Conservation (phyloP, 345 rosid species). For the Hevea brasiliensis region DNA sequence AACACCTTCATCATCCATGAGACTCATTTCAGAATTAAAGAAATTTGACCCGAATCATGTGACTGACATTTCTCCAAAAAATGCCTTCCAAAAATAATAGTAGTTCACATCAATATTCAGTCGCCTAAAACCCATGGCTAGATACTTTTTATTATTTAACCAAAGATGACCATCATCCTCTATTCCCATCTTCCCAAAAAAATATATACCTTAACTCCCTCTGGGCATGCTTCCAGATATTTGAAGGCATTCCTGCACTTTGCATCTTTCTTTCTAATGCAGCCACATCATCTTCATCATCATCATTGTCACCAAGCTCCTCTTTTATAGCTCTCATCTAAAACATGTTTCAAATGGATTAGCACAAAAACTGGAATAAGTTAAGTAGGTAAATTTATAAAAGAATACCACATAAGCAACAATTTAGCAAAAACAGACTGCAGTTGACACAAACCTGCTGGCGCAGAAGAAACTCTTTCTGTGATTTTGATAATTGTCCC, state of each 20-base stretch:
- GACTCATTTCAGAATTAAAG: neutral
- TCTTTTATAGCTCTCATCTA: conserved; percentile 99
- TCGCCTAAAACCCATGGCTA: neutral
- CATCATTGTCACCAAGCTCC: conserved; percentile 99
- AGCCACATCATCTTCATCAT: conserved; percentile 97
- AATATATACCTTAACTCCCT: conserved; percentile 78
- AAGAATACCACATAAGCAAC: neutral
- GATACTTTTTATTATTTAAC: neutral
- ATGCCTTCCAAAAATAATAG: neutral
- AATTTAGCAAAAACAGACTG: neutral
- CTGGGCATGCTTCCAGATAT: conserved; percentile 96
- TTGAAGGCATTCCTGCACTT: conserved; percentile 92
- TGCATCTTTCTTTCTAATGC: conserved; percentile 96
- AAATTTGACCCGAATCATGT: neutral
- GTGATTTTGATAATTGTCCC: conserved; percentile 96
- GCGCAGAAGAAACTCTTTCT: conserved; percentile 96
- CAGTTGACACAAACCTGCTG: conserved; percentile 72
- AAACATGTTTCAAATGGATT: conserved; percentile 20
- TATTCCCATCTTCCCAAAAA: neutral
- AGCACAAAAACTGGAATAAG: conserved; percentile 15
- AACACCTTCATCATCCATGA: neutral
- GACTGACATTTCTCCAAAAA: neutral
- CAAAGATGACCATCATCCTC: neutral
- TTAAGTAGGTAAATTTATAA: neutral
- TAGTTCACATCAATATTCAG: neutral